Base-by-base conservation (phyloP, 2,329 filamentous ascomycete genomes). In the Neopestalotiopsis sp. region DNA sequence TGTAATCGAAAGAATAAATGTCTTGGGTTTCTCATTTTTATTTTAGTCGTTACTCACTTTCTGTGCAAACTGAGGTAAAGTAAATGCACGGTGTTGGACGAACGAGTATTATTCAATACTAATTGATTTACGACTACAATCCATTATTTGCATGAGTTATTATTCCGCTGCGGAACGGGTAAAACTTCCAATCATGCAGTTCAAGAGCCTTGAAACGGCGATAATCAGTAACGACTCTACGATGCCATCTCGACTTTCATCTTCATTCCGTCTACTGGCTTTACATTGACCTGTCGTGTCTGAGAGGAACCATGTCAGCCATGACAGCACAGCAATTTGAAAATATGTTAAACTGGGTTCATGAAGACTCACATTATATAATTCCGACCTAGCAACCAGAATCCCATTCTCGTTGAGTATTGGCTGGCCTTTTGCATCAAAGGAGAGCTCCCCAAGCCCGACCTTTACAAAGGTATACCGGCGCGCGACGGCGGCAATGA, bases 391-490 rank as follows among this genome's bases (percentile, higher is more conserved):
- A 4, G 38, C 34, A 10, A 59, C 67, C 32, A 59, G 66, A 14
- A 68, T 58, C 12, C 20, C 66, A n/a, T 56, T 66, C 17, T 60
- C 32, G 20, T 68, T 30, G 4, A 68, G 30, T n/a, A 14, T 63
- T n/a, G 65, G 65, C 38, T 32, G 17, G 14, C 57, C 60, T 24
- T 59, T 28, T 6, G 66, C 42, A n/a, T 65, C 64, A 2, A 65
- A 6, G 6, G 49, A 61, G 2, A 65, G 30, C 56, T 61, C 67
- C 6, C 67, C 67, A 4, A 66, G 61, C 6, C 67, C 67, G 5
- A 68, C 52, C 67, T 68, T 68, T 20, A 40, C 65, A 38, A 68
- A 66, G 9, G 66, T 56, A 34, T 60, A 66, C 17, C 56, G 61
- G 6, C 42, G 67, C 6, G 38, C 62, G 14, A 68, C 61, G 24